Base-by-base conservation (phyloP, 2,329 filamentous ascomycete genomes). In the Cladosporium sp. region DNA sequence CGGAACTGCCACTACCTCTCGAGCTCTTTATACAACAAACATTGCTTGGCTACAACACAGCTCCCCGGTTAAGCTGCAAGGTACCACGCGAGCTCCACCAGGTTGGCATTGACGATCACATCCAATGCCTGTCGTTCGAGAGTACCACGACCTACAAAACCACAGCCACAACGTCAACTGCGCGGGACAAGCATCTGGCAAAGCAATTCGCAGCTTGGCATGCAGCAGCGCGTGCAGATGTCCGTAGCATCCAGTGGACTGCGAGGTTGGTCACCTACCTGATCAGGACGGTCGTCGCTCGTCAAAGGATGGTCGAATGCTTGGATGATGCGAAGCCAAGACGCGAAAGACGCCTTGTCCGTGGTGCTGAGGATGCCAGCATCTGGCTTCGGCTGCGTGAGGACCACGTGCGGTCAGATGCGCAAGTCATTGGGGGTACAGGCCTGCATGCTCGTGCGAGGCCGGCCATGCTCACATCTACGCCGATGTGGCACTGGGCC, bases 191-290 rank as follows among this genome's bases (percentile, higher is more conserved):
- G 52, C 52, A 25, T 47, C 28, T 37, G 20, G 52, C 52, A 55
- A 55, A 55, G 52, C 52, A 55, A 55, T 45, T 10, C 25, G 17
- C 13, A 19, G 32, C 52, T 55, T 55, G 52, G 52, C 52, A 22
- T 55, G 52, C 52, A 55, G 52, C 40, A 47, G 22, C 52, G 52
- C 52, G 52, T 55, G 52, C 52, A 32, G 25, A 19, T 24, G 19
- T 47, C 13, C 39, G 34, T n/a, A 32, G 19, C 32, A 55, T 47
- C 40, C 19, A 36, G 25, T 55, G 52, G 52, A 47, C 52, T 55
- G 52, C 15, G 22, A 47, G 32, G 20, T 45, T 32, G 40, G 22
- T 13, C 40, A 55, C 52, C 52, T 55, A 55, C 52, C 39, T 34
- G 20, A 47, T 55, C 34, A 32, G 52, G 52, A 37, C 17, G 19